Evolutionary conservation across 192 early-diverging fungal species (phyloP), one percentile per base, ranked within the genome.

Genomic region (Entrophospora sp.): DNA sequence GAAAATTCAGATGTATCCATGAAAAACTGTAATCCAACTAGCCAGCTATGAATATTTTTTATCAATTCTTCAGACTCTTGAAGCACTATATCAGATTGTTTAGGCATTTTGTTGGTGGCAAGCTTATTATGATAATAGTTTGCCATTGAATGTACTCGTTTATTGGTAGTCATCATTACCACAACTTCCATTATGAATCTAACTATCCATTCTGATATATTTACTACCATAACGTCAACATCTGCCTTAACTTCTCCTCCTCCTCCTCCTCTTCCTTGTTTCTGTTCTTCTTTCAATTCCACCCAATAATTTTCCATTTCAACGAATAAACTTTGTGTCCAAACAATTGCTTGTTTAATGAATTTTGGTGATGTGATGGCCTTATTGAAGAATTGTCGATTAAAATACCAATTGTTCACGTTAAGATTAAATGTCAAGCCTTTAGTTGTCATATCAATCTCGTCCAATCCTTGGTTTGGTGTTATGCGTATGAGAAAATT

Each of bases 261-360:
- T n/a, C n/a, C n/a, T n/a, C n/a, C n/a, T n/a, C n/a, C n/a, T n/a
- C n/a, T n/a, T n/a, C n/a, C n/a, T n/a, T n/a, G n/a, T 28, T 12
- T 28, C 27, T 30, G 49, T 16, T 13, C 25, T 5, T 32, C 14
- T 52, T 25, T 30, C 36, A 53, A 27, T 7, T 42, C 34, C 13
- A 16, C 12, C 64, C 64, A 66, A 31, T 55, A 55, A 20, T 20
- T n/a, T 30, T 52, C 51, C 49, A 66, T 66, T 42, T 66, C 64
- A 18, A n/a, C 8, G 10, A 66, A 66, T 38, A 52, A 25, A 1
- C 40, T 28, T 22, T 18, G 48, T 27, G 35, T 55, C 12, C 13
- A 8, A 14, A 40, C 30, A 8, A 40, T 18, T 7, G 16, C 18
- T 22, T 66, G 28, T 22, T 66, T 43, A 13, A 66, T 24, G 28